Evolutionary conservation across 2,329 filamentous ascomycete species (phyloP), one percentile per base, ranked within the genome.

Genomic region (Dactylellina cionopaga): DNA sequence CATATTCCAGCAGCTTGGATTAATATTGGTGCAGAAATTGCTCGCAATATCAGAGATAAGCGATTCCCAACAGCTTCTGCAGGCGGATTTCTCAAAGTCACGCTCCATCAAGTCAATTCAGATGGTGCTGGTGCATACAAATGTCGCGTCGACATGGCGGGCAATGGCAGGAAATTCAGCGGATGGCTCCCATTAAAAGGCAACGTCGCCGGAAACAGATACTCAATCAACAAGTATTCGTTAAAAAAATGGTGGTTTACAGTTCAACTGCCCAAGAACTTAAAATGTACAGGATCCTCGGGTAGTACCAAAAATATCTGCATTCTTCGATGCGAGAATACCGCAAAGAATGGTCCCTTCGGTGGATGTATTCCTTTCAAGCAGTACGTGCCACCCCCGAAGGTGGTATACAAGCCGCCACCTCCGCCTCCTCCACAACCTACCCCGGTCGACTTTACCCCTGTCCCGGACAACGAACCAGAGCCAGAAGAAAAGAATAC

Each of bases 361-460:
- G 47, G 47, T 19, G 47, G 47, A n/a, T 52, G 47, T n/a, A 52
- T 52, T 17, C 47, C 47, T n/a, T 52, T 52, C 47, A 25, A 52
- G 47, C 47, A 52, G 29, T 52, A 27, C 25, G 35, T 33, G 13
- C 41, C 41, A 24, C 41, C 41, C 22, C 41, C 41, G 17, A 17
- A 44, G 41, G n/a, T n/a, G n/a, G n/a, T n/a, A n/a, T n/a, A n/a
- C n/a, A 5, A 5, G 29, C 35, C 35, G 35, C 25, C 47, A n/a
- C 11, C 15, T 5, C 11, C 25, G n/a, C 47, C 47, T 33, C 9
- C 13, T 17, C 47, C 47, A 35, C n/a, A n/a, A n/a, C n/a, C n/a
- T n/a, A n/a, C n/a, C n/a, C n/a, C n/a, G n/a, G n/a, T n/a, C n/a
- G n/a, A n/a, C n/a, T n/a, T n/a, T n/a, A n/a, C n/a, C n/a, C n/a